phyloP scores from a whole-genome alignment of 1,284 basidiomycete species.

The Apiotrichum mycotoxinovorans region DNA sequence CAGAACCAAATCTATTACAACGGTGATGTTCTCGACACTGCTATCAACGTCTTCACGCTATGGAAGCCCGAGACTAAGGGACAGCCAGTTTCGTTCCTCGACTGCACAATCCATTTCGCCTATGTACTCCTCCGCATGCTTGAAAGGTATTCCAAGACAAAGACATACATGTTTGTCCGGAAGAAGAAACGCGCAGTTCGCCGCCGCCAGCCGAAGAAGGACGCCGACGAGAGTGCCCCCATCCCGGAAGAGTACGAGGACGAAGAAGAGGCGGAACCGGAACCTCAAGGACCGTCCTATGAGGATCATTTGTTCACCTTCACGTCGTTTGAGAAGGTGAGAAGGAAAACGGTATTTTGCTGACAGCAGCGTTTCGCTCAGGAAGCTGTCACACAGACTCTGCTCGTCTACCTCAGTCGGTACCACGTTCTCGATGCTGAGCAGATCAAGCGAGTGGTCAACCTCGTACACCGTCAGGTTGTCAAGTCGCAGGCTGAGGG shows the following conservation, averaged over 20 bases:
- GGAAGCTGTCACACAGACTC: conserved; percentile 73
- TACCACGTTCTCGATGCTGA: conserved; percentile 79
- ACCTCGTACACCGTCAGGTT: conserved; percentile 80
- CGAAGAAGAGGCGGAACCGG: conserved; percentile 54
- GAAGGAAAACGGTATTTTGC: conserved; percentile 28
- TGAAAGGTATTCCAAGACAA: conserved; percentile 75
- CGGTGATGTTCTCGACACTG: conserved; percentile 82
- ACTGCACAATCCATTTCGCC: conserved; percentile 74
- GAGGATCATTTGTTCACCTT: conserved; percentile 85
- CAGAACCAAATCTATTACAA: conserved; percentile 90
- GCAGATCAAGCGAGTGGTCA: conserved; percentile 79
- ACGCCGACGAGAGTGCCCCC: conserved; percentile 9
- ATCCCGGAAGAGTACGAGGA: conserved; percentile 49
- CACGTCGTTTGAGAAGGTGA: conserved; percentile 77
- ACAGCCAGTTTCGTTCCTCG: conserved; percentile 62
- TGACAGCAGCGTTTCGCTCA: conserved; percentile 70
- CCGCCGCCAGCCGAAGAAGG: conserved; percentile 52
- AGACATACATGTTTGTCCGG: conserved; percentile 70
- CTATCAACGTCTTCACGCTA: conserved; percentile 65
- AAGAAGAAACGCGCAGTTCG: conserved; percentile 59
- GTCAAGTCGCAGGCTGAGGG: conserved; percentile 84
- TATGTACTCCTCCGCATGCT: conserved; percentile 79
- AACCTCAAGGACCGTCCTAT: conserved; percentile 62
- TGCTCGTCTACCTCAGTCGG: conserved; percentile 71
- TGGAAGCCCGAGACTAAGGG: conserved; percentile 59